Evolutionary conservation across 2,329 filamentous ascomycete genomes (phyloP), one percentile per base, ranked within the genome.

Genomic region (Sporothrix variecibatus): DNA sequence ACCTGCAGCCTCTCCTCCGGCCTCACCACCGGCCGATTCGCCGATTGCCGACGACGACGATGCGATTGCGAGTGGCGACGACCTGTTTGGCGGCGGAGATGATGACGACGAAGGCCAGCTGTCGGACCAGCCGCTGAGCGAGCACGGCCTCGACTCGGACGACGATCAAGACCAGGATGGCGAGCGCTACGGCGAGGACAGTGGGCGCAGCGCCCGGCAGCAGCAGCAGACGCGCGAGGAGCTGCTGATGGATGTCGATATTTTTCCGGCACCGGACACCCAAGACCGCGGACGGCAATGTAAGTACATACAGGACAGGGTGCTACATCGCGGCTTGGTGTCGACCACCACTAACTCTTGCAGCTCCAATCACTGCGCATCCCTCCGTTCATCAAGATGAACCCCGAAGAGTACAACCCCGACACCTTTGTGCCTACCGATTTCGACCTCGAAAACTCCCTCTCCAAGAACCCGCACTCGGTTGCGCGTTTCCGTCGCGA

Each of bases 401-500:
- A 92, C 58, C 91, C 93, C 23, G 87, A 88, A 75, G 86, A 89
- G 75, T 95, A 92, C 84, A 86, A 90, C 71, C 84, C 89, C 56
- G 88, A 89, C 64, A 89, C 86, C 2, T 95, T 92, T 82, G 86
- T 90, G 78, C 88, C 92, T 5, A 85, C 84, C 65, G 84, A 84
- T 64, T 86, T 85, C 80, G 88, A 90, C 75, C 80, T 88, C 40
- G 83, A 84, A 71, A 89, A 90, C 76, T 85, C 85, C 68, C 83
- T 82, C 62, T 78, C 90, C 82, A 80, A 89, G 78, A 80, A 89
- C 82, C 83, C 92, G 43, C 87, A 90, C 78, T 89, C 90, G 51
- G 91, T 92, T 1, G 86, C 93, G 67, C 90, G 93, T 75, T 93
- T 91, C 82, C 89, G 91, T 72, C 89, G 87, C 78, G 90, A 93